Conservation (phyloP, 257 asterid genomes). For the Solanum paucissectum region DNA sequence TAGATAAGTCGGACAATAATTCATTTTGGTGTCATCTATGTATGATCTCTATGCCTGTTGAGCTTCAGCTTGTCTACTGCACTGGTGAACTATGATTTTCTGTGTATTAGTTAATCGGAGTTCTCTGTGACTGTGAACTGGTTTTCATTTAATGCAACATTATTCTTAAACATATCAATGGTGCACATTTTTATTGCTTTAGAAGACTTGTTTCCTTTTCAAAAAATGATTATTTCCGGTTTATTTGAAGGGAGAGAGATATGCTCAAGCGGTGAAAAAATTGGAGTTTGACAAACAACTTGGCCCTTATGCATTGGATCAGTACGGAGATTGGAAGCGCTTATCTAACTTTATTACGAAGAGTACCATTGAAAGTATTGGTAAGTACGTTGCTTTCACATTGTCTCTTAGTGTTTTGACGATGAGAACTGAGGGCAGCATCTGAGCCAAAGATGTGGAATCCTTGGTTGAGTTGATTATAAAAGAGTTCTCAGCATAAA, state of each 20-base stretch:
- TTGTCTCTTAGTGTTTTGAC: background rate
- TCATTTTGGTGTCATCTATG: background rate
- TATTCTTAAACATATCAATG: background rate
- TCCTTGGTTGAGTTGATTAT: background rate
- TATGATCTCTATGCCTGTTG: background rate
- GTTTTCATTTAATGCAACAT: background rate
- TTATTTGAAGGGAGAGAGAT: constrained; percentile 58
- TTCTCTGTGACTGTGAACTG: background rate
- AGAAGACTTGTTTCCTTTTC: background rate
- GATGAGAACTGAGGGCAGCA: background rate
- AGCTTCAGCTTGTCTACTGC: background rate
- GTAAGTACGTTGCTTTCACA: constrained; percentile 20
- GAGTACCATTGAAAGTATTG: constrained; percentile 54
- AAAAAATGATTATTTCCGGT: background rate
- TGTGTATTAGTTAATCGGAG: background rate
- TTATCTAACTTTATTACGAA: constrained; percentile 67
- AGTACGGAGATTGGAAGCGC: constrained; percentile 66
- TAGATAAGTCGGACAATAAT: background rate
- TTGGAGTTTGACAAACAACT: constrained; percentile 80
- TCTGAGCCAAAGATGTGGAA: background rate
- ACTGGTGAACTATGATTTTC: background rate
- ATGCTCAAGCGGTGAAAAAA: constrained; percentile 58
- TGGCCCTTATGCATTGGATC: constrained; percentile 71
- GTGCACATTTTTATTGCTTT: background rate
- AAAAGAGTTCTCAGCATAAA: background rate